Conservation (phyloP, 495 filamentous ascomycete genomes). For the Annulohypoxylon maeteangense region DNA sequence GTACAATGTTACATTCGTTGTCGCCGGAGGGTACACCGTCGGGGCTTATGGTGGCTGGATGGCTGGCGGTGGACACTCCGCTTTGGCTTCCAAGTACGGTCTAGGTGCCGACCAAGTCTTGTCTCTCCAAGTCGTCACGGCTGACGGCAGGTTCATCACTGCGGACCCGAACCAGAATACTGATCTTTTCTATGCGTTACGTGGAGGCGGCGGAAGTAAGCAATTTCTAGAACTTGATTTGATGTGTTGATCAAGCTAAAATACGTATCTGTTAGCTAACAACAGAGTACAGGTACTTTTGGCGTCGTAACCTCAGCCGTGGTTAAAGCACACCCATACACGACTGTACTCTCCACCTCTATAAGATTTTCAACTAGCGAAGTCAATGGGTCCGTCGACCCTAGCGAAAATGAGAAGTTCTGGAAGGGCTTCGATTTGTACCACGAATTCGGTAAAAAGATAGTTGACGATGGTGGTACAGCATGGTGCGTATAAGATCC, state of each 20-base stretch:
- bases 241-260: not conserved
- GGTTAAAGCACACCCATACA: conserved; percentile 50
- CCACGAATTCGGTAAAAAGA: conserved; percentile 41
- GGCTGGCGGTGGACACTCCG: conserved; percentile 61
- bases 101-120: conserved; percentile 64
- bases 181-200: conserved; percentile 72
- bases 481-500: conserved; percentile 37
- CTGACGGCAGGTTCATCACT: conserved; percentile 65
- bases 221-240: not conserved
- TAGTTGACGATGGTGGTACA: conserved; percentile 45
- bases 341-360: conserved; percentile 42
- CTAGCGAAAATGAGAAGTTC: conserved; percentile 26
- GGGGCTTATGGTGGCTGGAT: conserved; percentile 64
- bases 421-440: conserved; percentile 46
- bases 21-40: conserved; percentile 61
- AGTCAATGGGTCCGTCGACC: conserved; percentile 47
- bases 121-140: conserved; percentile 65
- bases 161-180: conserved; percentile 59
- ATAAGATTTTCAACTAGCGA: conserved; percentile 49
- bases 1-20: conserved; percentile 54
- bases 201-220: conserved; percentile 67
- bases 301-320: conserved; percentile 61
- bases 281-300: conserved; percentile 53
- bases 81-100: conserved; percentile 56
- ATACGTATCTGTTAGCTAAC: conserved; percentile 3